Evolutionary conservation across 2,329 filamentous ascomycete species (phyloP), one percentile per base, ranked within the genome.

Genomic region (Cercospora sp.): DNA sequence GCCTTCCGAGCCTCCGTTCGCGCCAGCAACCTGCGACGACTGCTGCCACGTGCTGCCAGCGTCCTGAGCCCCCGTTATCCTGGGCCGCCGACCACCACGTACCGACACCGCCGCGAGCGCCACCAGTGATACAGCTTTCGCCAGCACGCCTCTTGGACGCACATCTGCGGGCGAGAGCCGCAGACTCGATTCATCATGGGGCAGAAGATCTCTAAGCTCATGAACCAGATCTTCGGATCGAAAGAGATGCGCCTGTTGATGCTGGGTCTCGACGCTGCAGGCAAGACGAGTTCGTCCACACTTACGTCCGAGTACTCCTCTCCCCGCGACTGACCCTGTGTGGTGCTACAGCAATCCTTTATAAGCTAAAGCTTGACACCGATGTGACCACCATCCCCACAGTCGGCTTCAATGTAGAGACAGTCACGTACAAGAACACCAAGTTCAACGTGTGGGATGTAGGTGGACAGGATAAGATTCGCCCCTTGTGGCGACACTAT

Each of bases 371-470:
- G 89, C 92, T 99, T 80, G 94, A 95, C 85, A 91, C 97, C 87
- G 95, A 97, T 81, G 95, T 98, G 82, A 98, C 95, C 80, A 99
- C 95, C 76, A 99, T 99, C 80, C 95, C 95, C 76, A 99, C 95
- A 80, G 97, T 98, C 80, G 95, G 95, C 79, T 99, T 99, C 90
- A 99, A 99, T 87, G 95, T 99, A 83, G 95, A 99, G 89, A 98
- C 95, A 66, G 95, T 99, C 82, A 94, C 97, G 82, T 98, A 98
- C 88, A 97, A 97, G 89, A 99, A 99, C 89, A 97, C 97, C 79
- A 93, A 97, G 83, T 99, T 99, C 88, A 98, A 94, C 82, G 95
- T 99, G 82, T 99, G 95, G 95, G 95, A 98, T 87, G 95, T 99
- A 80, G 95, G 95, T 87, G 95, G 95, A 83, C 95, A 99, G 88